Conservation (phyloP, 257 asterid species). For the Leonotis leonurus region DNA sequence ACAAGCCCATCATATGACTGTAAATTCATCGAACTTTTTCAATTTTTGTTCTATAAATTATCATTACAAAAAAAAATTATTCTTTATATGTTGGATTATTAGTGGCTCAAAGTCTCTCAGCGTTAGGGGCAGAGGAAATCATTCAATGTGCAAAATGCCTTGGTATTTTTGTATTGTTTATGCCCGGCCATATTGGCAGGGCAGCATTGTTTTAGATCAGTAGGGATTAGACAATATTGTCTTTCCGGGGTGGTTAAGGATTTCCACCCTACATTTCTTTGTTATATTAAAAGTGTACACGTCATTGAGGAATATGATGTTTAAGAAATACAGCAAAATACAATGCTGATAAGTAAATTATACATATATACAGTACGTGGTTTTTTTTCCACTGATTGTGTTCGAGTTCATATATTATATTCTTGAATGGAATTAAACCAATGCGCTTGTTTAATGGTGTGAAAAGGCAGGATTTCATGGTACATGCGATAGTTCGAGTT, state of each 20-base stretch:
- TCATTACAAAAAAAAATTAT: slow-evolving; percentile 7
- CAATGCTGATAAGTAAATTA: background rate
- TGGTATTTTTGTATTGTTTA: slow-evolving; percentile 19
- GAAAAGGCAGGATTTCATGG: too few species aligned
- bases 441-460: too few species aligned
- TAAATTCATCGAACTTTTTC: slow-evolving; percentile 39
- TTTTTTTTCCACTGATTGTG: background rate
- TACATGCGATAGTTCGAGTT: too few species aligned
- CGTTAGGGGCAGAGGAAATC: slow-evolving; percentile 29
- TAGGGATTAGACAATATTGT: slow-evolving; percentile 6
- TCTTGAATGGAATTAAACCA: background rate
- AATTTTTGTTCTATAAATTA: slow-evolving; percentile 21
- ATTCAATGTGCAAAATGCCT: slow-evolving; percentile 25
- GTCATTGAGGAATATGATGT: slow-evolving; percentile 3
- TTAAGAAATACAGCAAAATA: slow-evolving; percentile 10
- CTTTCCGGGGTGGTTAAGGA: slow-evolving; percentile 20
- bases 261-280: slow-evolving; percentile 13
- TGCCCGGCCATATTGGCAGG: slow-evolving; percentile 30
- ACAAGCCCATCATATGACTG: slow-evolving; percentile 22
- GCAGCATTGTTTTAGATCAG: slow-evolving; percentile 33
- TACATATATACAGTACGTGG: too few species aligned
- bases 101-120: slow-evolving; percentile 9
- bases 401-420: too few species aligned
- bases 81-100: slow-evolving; percentile 20
- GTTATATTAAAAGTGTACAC: too few species aligned